phyloP scores from a whole-genome alignment of 768 basidiomycete species.

The Hericium rajendrae region DNA sequence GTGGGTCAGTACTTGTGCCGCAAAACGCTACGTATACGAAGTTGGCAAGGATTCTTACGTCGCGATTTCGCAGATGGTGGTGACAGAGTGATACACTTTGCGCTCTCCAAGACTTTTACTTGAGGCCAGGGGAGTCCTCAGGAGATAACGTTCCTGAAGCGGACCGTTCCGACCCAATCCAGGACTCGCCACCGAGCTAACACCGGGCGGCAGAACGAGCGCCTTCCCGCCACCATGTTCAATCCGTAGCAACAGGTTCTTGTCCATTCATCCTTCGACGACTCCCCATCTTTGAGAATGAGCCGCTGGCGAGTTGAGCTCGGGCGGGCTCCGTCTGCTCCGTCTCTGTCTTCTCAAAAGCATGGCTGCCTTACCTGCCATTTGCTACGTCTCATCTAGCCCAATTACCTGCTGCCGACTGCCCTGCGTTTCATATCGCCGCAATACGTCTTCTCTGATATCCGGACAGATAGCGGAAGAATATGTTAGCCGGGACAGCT shows the following conservation, averaged over 20 bases:
- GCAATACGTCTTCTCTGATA: background rate
- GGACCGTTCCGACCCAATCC: too few species aligned
- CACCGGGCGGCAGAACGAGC: background rate
- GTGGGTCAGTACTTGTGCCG: too few species aligned
- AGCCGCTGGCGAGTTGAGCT: background rate
- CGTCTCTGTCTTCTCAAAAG: background rate
- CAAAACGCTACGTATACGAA: too few species aligned
- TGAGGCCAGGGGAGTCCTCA: too few species aligned
- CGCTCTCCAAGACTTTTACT: too few species aligned
- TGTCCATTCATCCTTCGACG: background rate
- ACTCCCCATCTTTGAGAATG: background rate
- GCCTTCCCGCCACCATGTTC: background rate
- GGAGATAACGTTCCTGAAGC: too few species aligned
- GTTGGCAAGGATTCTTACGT: too few species aligned
- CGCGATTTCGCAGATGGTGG: too few species aligned
- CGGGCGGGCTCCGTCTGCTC: background rate
- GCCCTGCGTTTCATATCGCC: too few species aligned
- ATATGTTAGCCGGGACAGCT: conserved; percentile 12
- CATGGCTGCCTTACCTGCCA: background rate
- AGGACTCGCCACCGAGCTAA: background rate
- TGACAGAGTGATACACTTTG: too few species aligned
- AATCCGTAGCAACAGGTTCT: background rate
- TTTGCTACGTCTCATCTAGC: too few species aligned
- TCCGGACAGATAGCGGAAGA: conserved; percentile 10
- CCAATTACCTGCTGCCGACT: too few species aligned